phyloP scores from a whole-genome alignment of 2,329 filamentous ascomycete genomes.

The Sphaceloma murrayae region DNA sequence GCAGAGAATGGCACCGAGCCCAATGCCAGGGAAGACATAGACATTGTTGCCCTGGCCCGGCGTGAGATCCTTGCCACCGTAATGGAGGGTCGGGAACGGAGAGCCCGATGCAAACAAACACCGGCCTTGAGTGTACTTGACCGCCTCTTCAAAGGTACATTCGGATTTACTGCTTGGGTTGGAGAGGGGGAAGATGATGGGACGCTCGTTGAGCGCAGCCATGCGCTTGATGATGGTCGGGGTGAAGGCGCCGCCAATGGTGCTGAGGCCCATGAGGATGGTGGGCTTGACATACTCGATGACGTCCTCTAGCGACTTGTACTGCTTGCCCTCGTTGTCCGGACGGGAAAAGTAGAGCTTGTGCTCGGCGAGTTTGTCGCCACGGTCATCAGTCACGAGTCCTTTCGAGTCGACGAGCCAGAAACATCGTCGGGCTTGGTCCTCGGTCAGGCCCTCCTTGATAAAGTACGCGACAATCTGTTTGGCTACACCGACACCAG shows the following conservation, averaged over 20 bases:
- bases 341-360: conserved; percentile 58
- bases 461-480: conserved; percentile 97
- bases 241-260: conserved; percentile 90
- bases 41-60: conserved; percentile 65
- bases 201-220: conserved; percentile 56
- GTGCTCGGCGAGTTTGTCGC: conserved; percentile 85
- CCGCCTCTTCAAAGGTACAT: conserved; percentile 90
- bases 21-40: conserved; percentile 95
- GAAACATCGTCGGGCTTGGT: conserved; percentile 82
- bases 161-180: conserved; percentile 96
- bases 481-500: conserved; percentile 93
- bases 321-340: conserved; percentile 55
- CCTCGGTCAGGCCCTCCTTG: conserved; percentile 78
- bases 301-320: conserved; percentile 76
- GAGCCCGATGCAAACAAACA: conserved; percentile 93
- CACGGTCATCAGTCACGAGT: conserved; percentile 84
- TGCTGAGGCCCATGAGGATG: conserved; percentile 87
- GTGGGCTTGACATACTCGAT: conserved; percentile 93
- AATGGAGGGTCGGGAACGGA: conserved; percentile 63
- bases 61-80: conserved; percentile 37
- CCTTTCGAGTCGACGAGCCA: conserved; percentile 89
- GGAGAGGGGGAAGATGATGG: conserved; percentile 77
- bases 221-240: conserved; percentile 64
- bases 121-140: conserved; percentile 81
- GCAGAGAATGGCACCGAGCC: conserved; percentile 82